These are phyloP conservation scores for Penicillium diatomitis DNA, from an alignment of 495 filamentous ascomycete species.

Conservation along the genomic window DNA sequence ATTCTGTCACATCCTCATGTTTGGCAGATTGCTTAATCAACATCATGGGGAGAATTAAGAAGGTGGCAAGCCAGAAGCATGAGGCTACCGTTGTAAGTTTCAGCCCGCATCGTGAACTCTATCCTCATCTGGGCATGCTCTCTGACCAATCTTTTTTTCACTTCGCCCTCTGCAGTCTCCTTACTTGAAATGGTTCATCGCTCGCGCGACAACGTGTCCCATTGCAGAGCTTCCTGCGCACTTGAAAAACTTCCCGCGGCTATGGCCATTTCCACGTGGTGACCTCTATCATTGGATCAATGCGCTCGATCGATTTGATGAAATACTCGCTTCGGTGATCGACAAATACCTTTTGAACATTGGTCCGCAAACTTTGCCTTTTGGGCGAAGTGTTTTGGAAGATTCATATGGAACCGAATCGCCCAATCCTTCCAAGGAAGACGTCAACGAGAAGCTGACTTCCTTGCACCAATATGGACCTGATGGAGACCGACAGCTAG, in stretches of 20 bases:
- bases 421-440: conserved; percentile 29
- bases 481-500: conserved; percentile 70
- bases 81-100: conserved; percentile 81
- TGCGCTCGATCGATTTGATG: conserved; percentile 88
- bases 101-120: neutral
- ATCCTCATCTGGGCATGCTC: neutral
- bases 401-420: conserved; percentile 40
- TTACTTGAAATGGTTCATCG: conserved; percentile 70
- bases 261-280: conserved; percentile 94
- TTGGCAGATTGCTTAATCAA: conserved; percentile 26
- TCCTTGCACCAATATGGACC: conserved; percentile 47
- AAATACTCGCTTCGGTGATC: conserved; percentile 71
- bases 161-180: conserved; percentile 54
- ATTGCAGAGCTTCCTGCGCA: conserved; percentile 67
- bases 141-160: conserved; percentile 22
- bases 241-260: conserved; percentile 68
- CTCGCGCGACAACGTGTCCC: conserved; percentile 54
- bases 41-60: conserved; percentile 93
- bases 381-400: conserved; percentile 54
- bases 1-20: conserved; percentile 35
- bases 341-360: conserved; percentile 71
- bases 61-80: conserved; percentile 84
- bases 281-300: conserved; percentile 99
- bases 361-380: conserved; percentile 71
- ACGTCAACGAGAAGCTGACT: conserved; percentile 45